Conservation (phyloP, 129 eudicot genomes). For the Artemisia annua region DNA sequence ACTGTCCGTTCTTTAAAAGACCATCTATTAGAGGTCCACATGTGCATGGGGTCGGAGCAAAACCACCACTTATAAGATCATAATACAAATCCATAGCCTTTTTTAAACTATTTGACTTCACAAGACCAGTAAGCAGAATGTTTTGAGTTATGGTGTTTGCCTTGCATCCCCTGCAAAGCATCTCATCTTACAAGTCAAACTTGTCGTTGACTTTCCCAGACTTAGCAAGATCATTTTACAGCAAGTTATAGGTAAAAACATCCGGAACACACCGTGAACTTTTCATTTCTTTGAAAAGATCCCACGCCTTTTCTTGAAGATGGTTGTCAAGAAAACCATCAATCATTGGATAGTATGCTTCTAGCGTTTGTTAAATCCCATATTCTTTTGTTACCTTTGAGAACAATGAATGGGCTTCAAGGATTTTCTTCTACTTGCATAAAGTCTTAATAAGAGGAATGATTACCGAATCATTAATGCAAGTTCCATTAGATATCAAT, state of each 20-base stretch:
- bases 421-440: constrained; percentile 67
- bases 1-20: constrained; percentile 57
- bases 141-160: constrained; percentile 78
- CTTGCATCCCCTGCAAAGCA: constrained; percentile 64
- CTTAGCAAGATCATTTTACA: constrained; percentile 76
- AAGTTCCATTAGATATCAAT: constrained; percentile 45
- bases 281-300: constrained; percentile 68
- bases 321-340: constrained; percentile 68
- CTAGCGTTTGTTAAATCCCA: constrained; percentile 56
- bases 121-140: constrained; percentile 80
- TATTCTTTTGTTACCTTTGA: constrained; percentile 48
- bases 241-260: constrained; percentile 71
- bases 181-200: constrained; percentile 68
- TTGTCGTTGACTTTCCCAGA: constrained; percentile 55
- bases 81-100: constrained; percentile 76
- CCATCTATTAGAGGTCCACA: constrained; percentile 94
- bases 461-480: constrained; percentile 59
- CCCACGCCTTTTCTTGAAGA: constrained; percentile 64
- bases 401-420: constrained; percentile 63
- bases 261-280: constrained; percentile 64
- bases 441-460: constrained; percentile 55
- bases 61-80: constrained; percentile 78
- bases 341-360: constrained; percentile 61
- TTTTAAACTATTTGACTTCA: constrained; percentile 61
- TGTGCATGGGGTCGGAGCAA: constrained; percentile 91